phyloP scores from a whole-genome alignment of 1,284 basidiomycete species.

The Apiotrichum domesticum region DNA sequence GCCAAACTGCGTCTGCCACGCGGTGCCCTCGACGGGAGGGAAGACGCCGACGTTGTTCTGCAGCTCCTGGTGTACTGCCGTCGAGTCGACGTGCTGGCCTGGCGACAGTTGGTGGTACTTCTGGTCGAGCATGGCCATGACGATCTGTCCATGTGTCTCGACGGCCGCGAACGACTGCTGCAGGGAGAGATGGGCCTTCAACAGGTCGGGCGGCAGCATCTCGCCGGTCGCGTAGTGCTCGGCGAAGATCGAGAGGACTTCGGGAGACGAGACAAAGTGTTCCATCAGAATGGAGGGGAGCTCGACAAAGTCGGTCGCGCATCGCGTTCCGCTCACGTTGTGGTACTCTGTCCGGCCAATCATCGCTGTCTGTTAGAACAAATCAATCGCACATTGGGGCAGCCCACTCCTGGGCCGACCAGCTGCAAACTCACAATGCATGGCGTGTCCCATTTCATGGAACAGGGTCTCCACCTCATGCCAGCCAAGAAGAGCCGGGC shows the following conservation, averaged over 20 bases:
- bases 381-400: too few relatives aligned
- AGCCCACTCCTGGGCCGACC: too few relatives aligned
- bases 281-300: constrained; percentile 98
- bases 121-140: constrained; percentile 85
- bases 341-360: constrained; percentile 95
- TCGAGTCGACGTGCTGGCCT: constrained; percentile 60
- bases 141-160: constrained; percentile 86
- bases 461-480: constrained; percentile 91
- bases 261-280: constrained; percentile 77
- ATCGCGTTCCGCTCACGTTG: constrained; percentile 96
- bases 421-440: constrained; percentile 72
- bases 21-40: constrained; percentile 71
- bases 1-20: constrained; percentile 91
- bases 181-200: constrained; percentile 44
- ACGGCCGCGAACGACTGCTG: constrained; percentile 50
- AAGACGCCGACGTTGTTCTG: constrained; percentile 68
- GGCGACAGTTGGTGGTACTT: constrained; percentile 69
- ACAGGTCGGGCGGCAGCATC: constrained; percentile 61
- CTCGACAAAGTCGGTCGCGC: constrained; percentile 97
- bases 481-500: constrained; percentile 75
- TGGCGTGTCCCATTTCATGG: constrained; percentile 99
- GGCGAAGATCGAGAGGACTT: constrained; percentile 72
- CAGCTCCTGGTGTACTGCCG: constrained; percentile 58
- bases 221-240: constrained; percentile 57
- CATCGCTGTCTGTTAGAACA: constrained; percentile 61